Conservation (phyloP, 768 basidiomycete genomes). For the Leccinum barrowsii region DNA sequence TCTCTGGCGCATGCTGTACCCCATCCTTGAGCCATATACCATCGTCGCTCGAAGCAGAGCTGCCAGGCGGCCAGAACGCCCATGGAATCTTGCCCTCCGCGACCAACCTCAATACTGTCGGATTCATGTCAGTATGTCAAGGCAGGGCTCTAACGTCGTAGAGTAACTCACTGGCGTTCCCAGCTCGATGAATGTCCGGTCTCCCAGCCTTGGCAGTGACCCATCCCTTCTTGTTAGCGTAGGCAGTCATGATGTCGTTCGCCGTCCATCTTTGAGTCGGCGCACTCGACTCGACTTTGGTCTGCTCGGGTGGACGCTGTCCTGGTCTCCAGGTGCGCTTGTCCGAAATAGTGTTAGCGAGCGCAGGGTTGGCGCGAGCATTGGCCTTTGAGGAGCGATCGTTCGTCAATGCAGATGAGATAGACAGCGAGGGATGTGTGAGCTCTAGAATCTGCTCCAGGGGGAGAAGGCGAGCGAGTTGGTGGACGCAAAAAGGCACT, state of each 20-base stretch:
- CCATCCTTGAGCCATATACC: slow-evolving; percentile 59
- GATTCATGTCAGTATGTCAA: background rate
- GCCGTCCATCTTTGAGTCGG: slow-evolving; percentile 62
- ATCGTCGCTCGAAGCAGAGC: slow-evolving; percentile 28
- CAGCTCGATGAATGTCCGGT: slow-evolving; percentile 85
- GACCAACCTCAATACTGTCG: slow-evolving; percentile 70
- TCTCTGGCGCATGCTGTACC: slow-evolving; percentile 13
- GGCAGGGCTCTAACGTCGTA: background rate
- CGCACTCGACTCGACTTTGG: slow-evolving; percentile 10
- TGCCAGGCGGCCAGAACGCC: slow-evolving; percentile 80
- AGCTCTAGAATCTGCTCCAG: slow-evolving; percentile 70
- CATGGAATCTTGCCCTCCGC: slow-evolving; percentile 80
- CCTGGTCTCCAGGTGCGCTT: slow-evolving; percentile 80
- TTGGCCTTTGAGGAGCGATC: background rate
- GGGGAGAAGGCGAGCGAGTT: slow-evolving; percentile 64
- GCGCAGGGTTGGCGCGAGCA: background rate
- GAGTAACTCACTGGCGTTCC: slow-evolving; percentile 71
- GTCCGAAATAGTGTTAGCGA: slow-evolving; percentile 36
- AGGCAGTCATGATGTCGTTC: slow-evolving; percentile 77
- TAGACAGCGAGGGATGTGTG: slow-evolving; percentile 41
- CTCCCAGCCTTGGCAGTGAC: slow-evolving; percentile 89
- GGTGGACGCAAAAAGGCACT: slow-evolving; percentile 78
- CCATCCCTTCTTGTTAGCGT: slow-evolving; percentile 77
- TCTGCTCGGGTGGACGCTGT: slow-evolving; percentile 21
- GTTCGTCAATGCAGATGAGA: slow-evolving; percentile 8